phyloP scores from a whole-genome alignment of 768 basidiomycete species.

The Macrocybe gigantea region DNA sequence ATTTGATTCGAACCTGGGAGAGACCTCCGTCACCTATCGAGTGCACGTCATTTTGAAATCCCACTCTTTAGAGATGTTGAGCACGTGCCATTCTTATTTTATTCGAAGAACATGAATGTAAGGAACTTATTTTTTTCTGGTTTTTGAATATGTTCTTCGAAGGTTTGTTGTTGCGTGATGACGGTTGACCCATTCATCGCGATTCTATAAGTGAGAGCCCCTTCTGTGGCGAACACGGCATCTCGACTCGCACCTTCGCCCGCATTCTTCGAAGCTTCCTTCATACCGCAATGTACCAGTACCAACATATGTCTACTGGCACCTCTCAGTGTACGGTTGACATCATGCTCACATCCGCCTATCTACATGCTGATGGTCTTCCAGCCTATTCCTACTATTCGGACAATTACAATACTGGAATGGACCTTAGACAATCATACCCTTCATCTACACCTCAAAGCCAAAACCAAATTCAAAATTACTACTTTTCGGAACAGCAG shows the following conservation, averaged over 20 bases:
- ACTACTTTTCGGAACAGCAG: slow-evolving; percentile 6
- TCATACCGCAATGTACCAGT: no score
- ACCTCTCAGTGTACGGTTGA: not conserved
- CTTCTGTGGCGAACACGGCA: no score
- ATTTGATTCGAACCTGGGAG: slow-evolving; percentile 9
- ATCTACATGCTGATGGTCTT: not conserved
- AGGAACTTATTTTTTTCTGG: no score
- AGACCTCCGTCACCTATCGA: slow-evolving; percentile 6
- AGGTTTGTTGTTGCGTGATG: no score
- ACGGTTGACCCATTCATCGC: no score
- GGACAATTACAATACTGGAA: slow-evolving; percentile 4
- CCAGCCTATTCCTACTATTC: slow-evolving; percentile 7
- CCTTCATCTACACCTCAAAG: not conserved
- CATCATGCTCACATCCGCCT: no score
- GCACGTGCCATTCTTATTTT: no score
- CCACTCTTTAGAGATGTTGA: not conserved
- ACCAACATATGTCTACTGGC: not conserved
- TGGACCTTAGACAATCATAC: slow-evolving; percentile 1
- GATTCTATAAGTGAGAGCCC: no score
- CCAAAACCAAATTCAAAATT: slow-evolving; percentile 1
- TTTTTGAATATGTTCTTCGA: no score
- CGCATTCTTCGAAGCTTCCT: no score
- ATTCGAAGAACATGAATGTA: no score
- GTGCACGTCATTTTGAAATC: not conserved
- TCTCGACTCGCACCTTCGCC: no score